Conservation (phyloP, 2,329 filamentous ascomycete genomes). For the Leptographium wingfieldii region DNA sequence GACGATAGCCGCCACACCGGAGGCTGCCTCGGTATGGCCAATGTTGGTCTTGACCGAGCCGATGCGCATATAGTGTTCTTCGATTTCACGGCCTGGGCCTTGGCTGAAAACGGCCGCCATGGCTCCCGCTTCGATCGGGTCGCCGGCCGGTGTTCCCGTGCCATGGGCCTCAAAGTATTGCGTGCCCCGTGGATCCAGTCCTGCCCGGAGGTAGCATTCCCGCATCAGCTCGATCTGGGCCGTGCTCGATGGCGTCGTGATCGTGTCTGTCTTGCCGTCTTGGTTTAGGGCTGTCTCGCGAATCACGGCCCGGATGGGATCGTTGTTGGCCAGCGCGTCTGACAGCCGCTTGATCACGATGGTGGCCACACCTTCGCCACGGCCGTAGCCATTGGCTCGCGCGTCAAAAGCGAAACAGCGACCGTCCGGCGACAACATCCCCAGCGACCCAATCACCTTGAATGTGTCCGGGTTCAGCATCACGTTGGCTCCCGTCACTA, state of each 20-base stretch:
- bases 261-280: slow-evolving; percentile 26
- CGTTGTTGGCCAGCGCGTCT: slow-evolving; percentile 5
- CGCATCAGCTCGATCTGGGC: slow-evolving; percentile 22
- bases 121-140: slow-evolving; percentile 24
- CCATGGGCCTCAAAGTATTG: slow-evolving; percentile 25
- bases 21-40: slow-evolving; percentile 19
- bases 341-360: slow-evolving; percentile 30
- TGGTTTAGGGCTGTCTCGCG: slow-evolving; percentile 21
- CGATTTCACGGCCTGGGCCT: background rate
- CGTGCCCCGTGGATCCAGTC: slow-evolving; percentile 11
- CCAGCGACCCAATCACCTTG: slow-evolving; percentile 8
- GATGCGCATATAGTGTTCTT: slow-evolving; percentile 11
- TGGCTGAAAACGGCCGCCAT: slow-evolving; percentile 16
- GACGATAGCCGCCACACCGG: slow-evolving; percentile 16
- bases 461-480: slow-evolving; percentile 18
- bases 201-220: slow-evolving; percentile 19
- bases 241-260: slow-evolving; percentile 26
- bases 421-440: slow-evolving; percentile 12
- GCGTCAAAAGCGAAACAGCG: slow-evolving; percentile 23
- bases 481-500: slow-evolving; percentile 21
- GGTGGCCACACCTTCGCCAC: slow-evolving; percentile 29
- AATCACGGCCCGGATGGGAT: slow-evolving; percentile 20
- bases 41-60: slow-evolving; percentile 17
- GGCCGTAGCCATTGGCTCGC: slow-evolving; percentile 30
- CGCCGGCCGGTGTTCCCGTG: slow-evolving; percentile 28